A percentile compares a stretch with the other conserved stretches of the same genome.
Conservation (phyloP, 345 rosid genomes). For the Camelina laxa region DNA sequence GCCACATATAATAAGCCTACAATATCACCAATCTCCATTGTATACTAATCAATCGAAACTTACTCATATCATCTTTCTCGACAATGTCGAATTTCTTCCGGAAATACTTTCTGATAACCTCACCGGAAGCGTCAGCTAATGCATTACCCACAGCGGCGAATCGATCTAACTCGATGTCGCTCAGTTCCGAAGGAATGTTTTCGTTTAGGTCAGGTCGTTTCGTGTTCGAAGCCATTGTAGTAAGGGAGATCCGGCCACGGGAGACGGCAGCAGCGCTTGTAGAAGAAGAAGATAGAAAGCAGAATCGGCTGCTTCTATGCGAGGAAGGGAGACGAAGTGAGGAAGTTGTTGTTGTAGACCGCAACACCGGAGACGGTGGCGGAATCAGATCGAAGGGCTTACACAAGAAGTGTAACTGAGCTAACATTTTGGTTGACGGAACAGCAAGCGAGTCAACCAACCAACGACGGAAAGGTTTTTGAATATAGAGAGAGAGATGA, state of each 20-base stretch:
- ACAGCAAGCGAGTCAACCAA: background rate
- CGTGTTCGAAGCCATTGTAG: conserved; percentile 51
- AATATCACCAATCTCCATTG: background rate
- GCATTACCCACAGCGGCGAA: conserved; percentile 64
- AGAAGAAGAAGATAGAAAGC: conserved; percentile 14
- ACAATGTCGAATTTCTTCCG: conserved; percentile 82
- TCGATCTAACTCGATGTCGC: conserved; percentile 50
- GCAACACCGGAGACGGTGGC: conserved; percentile 41
- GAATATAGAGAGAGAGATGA: background rate
- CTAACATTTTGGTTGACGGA: conserved; percentile 34
- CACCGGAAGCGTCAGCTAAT: conserved; percentile 89
- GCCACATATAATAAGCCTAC: background rate
- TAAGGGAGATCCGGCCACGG: conserved; percentile 14
- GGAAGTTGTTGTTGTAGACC: conserved; percentile 9
- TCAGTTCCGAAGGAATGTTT: conserved; percentile 5
- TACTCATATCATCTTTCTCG: conserved; percentile 82
- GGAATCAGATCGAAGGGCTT: conserved; percentile 28
- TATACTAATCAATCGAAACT: conserved; percentile 30
- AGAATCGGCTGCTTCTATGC: background rate
- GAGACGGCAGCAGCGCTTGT: conserved; percentile 1
- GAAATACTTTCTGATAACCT: conserved; percentile 78
- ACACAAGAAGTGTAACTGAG: conserved; percentile 34
- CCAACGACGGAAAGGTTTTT: background rate
- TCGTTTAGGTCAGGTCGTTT: conserved; percentile 30
- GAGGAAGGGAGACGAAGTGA: conserved; percentile 9